Base-by-base conservation (phyloP, 2,329 filamentous ascomycete species). In the Sclerotinia nivalis region DNA sequence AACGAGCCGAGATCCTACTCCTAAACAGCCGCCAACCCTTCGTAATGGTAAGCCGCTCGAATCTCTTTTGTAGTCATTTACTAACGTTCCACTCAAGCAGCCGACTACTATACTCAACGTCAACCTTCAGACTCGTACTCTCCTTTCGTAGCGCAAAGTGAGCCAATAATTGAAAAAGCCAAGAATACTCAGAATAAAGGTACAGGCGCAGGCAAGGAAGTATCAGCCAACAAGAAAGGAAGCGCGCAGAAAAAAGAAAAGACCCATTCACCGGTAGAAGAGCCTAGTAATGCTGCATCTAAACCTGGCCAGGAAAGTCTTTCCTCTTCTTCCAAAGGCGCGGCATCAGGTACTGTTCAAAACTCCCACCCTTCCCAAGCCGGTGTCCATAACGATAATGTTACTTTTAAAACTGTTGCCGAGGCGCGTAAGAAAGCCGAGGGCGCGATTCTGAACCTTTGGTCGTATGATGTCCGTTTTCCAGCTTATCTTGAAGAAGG, bases 401-500 rank as follows among this genome's bases (percentile, higher is more conserved):
- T 65, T 54, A 50, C 67, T 45, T 66, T 66, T 7, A 65, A 69
- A 37, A 70, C 72, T 47, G 69, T 77, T 2, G 71, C 64, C 9
- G 77, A 78, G 52, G 74, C 73, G 37, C 75, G 75, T 31, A 87
- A 86, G 72, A 83, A 86, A 73, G 91, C 91, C 0, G 86, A 89
- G 76, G 86, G 87, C 34, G 89, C 91, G 5, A 88, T 94, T 52
- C 79, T 92, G 43, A 85, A 87, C 50, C 81, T 94, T 4, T 85
- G 83, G 81, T 83, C 85, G 1, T 78, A 92, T 71, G 91, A 92
- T 62, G 88, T 96, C 70, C 87, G 88, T 28, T 97, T 90, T 76
- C 85, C 90, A 68, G 86, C 92, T 71, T 89, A 95, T 69, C 82
- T 94, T 18, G 84, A 88, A 15, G 91, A 95, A 78, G 91, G 92